Evolutionary conservation across 1,284 basidiomycete species (phyloP).

Genomic region (Trametes hirsuta): DNA sequence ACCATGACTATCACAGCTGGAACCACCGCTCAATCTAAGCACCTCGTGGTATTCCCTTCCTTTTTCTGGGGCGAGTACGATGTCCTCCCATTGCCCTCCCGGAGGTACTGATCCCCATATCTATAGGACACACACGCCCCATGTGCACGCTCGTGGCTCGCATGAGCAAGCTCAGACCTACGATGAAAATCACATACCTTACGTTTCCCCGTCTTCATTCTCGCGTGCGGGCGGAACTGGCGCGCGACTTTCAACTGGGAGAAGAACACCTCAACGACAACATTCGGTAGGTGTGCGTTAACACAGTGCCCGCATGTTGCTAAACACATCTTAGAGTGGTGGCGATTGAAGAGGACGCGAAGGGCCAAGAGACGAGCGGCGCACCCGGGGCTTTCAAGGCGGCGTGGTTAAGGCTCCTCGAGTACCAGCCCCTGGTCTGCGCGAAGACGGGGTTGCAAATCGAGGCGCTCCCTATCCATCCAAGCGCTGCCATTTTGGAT

Average conservation of each 20-base stretch:
- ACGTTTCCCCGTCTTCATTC: background rate
- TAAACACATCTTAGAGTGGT: background rate
- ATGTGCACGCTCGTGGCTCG: constrained; percentile 10
- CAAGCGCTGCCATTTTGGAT: background rate
- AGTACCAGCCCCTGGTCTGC: constrained; percentile 3
- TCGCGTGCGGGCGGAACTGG: constrained; percentile 8
- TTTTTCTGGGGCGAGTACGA: constrained; percentile 19
- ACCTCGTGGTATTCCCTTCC: constrained; percentile 1
- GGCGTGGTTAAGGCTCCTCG: constrained; percentile 1
- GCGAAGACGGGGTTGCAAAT: constrained; percentile 3
- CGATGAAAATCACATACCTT: constrained; percentile 13
- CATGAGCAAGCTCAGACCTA: constrained; percentile 1
- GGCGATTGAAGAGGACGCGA: background rate
- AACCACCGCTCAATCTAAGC: background rate
- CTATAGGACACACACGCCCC: background rate
- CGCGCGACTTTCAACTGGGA: constrained; percentile 8
- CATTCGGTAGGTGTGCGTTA: background rate
- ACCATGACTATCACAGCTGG: background rate
- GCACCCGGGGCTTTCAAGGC: background rate
- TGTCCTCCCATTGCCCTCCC: constrained; percentile 47
- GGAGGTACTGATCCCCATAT: constrained; percentile 40
- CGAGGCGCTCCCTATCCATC: background rate
- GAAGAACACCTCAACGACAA: background rate
- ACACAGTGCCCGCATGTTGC: too few relatives aligned
- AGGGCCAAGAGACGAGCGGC: background rate